Base-by-base conservation (phyloP, 345 rosid species). In the Syzygium oleosum region DNA sequence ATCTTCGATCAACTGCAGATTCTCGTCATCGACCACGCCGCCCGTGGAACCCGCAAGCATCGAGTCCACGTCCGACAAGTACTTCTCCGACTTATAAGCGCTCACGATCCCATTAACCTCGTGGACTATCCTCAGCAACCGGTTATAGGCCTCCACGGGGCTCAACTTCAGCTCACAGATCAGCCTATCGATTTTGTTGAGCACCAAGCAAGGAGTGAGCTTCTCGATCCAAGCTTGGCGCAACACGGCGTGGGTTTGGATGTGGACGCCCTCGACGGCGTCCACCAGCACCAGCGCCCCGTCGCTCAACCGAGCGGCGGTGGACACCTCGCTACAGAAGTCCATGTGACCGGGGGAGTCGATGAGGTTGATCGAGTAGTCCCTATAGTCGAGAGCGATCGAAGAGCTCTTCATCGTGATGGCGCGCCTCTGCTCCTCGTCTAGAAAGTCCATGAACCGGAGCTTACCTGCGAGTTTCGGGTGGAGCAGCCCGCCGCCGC, bases 281-380 rank as follows among this genome's bases (percentile, higher is more conserved):
- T 98, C 99, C 84, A 98, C 99, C 91, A 96, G 90, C 88, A 98
- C 93, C 92, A 96, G 91, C 3, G 96, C 98, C 17, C 98, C 99
- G 23, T 96, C 99, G 80, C 99, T 96, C 92, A 96, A 91, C 56
- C 98, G 88, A 25, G 99, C 99, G 21, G 98, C 99, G 4, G 96
- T 98, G 0, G 99, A 98, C 58, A 96, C 99, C 91, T 98, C 99
- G 87, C 99, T 94, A 87, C 99, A 98, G 80, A 98, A 98, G 84
- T 96, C 99, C 99, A 98, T 96, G 88, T 97, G 99, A 25, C 99
- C 99, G 51, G 99, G 99, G 49, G 99, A 96, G 59, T 98, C 99
- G 59, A 96, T 98, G 25, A 96, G 91, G 88, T 96, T 98, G 10
- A 98, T 83, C 19, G 95, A 91, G 84, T 93, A 91, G 25, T 92